A percentile compares a stretch with the other conserved stretches of the same genome.
These are phyloP conservation scores for Medicago arabica DNA, from an alignment of 306 rosid genomes.

Conservation along the genomic window DNA sequence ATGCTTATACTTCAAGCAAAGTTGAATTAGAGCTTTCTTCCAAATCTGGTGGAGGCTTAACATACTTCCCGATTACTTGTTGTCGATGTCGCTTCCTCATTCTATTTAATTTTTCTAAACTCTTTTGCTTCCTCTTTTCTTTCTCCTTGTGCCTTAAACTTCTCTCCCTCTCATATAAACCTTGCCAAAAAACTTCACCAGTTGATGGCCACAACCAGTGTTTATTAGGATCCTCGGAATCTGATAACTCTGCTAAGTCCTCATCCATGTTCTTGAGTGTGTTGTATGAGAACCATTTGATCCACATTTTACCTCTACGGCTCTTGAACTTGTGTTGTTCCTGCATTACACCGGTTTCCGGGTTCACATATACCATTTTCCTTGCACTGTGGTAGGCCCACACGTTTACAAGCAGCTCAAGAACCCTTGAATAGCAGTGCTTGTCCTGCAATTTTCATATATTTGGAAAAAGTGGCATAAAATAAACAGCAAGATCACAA, in stretches of 20 bases:
- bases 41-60: slow-evolving; percentile 78
- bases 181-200: slow-evolving; percentile 96
- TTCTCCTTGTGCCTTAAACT: slow-evolving; percentile 70
- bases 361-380: slow-evolving; percentile 80
- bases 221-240: slow-evolving; percentile 54
- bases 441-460: slow-evolving; percentile 69
- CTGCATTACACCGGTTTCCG: slow-evolving; percentile 76
- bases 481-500: background rate
- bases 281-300: slow-evolving; percentile 76
- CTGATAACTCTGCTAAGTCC: slow-evolving; percentile 85
- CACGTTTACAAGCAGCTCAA: slow-evolving; percentile 80
- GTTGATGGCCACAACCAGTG: slow-evolving; percentile 98
- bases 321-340: slow-evolving; percentile 78
- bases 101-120: slow-evolving; percentile 68
- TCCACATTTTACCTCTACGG: slow-evolving; percentile 89
- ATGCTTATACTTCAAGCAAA: slow-evolving; percentile 37
- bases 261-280: slow-evolving; percentile 92
- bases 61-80: slow-evolving; percentile 85
- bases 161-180: slow-evolving; percentile 76
- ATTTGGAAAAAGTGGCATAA: background rate
- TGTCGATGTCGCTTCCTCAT: slow-evolving; percentile 79
- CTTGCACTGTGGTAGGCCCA: slow-evolving; percentile 98
- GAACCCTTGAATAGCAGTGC: slow-evolving; percentile 86
- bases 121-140: slow-evolving; percentile 82
- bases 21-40: slow-evolving; percentile 61